Evolutionary conservation across 2,329 filamentous ascomycete species (phyloP).

Genomic region (Sporothrix sp.): DNA sequence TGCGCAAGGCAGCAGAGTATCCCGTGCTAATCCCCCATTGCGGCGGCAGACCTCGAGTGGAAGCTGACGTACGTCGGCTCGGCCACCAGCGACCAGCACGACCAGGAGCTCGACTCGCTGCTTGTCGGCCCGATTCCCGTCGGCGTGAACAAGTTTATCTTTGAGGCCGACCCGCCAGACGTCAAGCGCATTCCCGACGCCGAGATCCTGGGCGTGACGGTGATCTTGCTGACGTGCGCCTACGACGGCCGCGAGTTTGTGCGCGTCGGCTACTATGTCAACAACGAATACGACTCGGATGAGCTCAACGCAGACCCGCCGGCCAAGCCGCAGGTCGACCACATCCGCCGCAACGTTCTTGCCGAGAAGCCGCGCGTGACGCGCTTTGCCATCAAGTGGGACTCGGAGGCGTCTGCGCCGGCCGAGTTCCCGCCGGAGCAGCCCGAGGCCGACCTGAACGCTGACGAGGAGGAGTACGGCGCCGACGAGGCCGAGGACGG

Average conservation of each 20-base stretch:
- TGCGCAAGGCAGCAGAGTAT: neutral
- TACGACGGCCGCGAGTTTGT: constrained; percentile 97
- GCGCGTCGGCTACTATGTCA: constrained; percentile 97
- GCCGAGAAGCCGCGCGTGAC: constrained; percentile 97
- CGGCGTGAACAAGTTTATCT: constrained; percentile 97
- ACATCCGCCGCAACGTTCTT: constrained; percentile 82
- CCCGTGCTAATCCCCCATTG: neutral
- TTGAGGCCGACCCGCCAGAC: constrained; percentile 89
- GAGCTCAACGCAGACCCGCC: constrained; percentile 84
- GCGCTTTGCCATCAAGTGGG: constrained; percentile 98
- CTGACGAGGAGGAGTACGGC: constrained; percentile 83
- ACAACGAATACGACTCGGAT: constrained; percentile 95
- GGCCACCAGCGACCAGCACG: constrained; percentile 91
- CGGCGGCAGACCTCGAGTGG: constrained; percentile 82
- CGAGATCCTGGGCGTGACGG: constrained; percentile 93
- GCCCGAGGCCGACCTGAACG: constrained; percentile 79
- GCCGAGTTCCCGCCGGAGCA: constrained; percentile 96
- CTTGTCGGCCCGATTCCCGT: constrained; percentile 96
- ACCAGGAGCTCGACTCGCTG: constrained; percentile 95
- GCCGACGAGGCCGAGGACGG: constrained; percentile 75
- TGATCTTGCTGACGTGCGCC: constrained; percentile 90
- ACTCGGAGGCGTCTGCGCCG: constrained; percentile 93
- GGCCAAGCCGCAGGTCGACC: constrained; percentile 83
- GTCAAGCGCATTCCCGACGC: constrained; percentile 84
- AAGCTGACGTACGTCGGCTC: constrained; percentile 98